Base-by-base conservation (phyloP, 148 eudicot genomes). In the Spergularia marina region DNA sequence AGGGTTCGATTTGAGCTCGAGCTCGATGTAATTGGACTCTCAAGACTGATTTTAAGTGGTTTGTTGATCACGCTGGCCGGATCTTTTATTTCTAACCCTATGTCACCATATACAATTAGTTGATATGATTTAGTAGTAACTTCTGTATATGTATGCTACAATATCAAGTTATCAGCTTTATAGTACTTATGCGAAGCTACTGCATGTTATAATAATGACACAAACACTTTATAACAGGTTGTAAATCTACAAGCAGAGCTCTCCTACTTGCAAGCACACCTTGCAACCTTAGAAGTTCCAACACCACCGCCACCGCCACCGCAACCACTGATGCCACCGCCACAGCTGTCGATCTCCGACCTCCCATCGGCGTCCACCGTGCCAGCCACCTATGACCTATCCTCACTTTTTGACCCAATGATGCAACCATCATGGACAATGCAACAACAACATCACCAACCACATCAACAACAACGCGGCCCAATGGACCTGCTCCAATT, bases 201-300 rank as follows among this genome's bases (percentile, higher is more conserved):
- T 23, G 15, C 8, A 0, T 14, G n/a, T 64, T 5, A 11, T 9
- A 9, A 3, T 56, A 15, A 14, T 56, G 6, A 4, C 23, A 2
- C 15, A 18, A 41, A 39, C 56, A 5, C 9, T 61, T 25, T 47
- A 3, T 23, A 36, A 53, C 83, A 94, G 98, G 97, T 94, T 72
- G 90, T 90, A 60, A 89, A 86, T 78, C 77, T 94, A 69, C 98
- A 94, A 84, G 81, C 97, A 9, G 98, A 94, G 74, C 86, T 94
- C 41, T 34, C 97, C 15, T 94, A 90, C 86, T 72, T 94, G 41
- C 97, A 91, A 86, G 97, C 97, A 78, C 96, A 94, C 78, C 84
- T 91, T 0, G 80, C 97, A 55, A 65, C 86, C 53, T 83, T 94
- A 56, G 93, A 94, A 77, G 84, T 88, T 62, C 91, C 96, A 53